These are phyloP conservation scores for Seminavis robusta DNA, from an alignment of 108 stramenopile species.

Conservation along the genomic window DNA sequence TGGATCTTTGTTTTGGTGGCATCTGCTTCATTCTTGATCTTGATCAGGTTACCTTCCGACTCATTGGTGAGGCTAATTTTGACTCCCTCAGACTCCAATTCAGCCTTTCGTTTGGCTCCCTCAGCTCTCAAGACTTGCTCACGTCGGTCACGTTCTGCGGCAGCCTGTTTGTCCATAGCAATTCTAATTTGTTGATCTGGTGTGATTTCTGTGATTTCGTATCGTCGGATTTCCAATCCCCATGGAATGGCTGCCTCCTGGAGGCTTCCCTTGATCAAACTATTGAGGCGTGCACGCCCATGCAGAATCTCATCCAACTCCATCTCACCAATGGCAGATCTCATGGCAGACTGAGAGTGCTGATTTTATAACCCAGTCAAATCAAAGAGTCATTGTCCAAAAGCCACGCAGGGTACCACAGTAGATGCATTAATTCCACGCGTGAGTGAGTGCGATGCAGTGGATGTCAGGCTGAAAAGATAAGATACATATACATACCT, in stretches of 20 bases:
- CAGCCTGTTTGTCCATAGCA: slow-evolving; percentile 99
- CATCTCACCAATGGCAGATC: slow-evolving; percentile 97
- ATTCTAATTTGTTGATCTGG: slow-evolving; percentile 93
- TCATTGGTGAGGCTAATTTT: slow-evolving; percentile 95
- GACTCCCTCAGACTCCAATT: slow-evolving; percentile 92
- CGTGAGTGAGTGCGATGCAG: too few relatives aligned
- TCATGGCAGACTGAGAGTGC: slow-evolving; percentile 97
- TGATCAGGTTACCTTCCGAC: slow-evolving; percentile 93
- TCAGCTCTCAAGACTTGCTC: slow-evolving; percentile 95
- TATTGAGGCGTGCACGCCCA: slow-evolving; percentile 87
- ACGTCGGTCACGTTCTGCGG: slow-evolving; percentile 91
- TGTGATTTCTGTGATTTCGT: slow-evolving; percentile 97
- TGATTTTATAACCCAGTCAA: slow-evolving; percentile 13
- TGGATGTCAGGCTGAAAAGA: too few relatives aligned
- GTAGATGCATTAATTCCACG: too few relatives aligned
- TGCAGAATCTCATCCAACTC: slow-evolving; percentile 99
- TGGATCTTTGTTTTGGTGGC: slow-evolving; percentile 78
- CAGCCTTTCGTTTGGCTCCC: slow-evolving; percentile 90
- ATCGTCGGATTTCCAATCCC: slow-evolving; percentile 92
- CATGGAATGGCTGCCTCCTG: slow-evolving; percentile 95
- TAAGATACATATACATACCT: slow-evolving; percentile 43
- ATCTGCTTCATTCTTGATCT: slow-evolving; percentile 90
- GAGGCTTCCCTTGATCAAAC: slow-evolving; percentile 82
- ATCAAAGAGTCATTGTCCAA: too few relatives aligned
- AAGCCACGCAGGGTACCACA: too few relatives aligned